These are phyloP conservation scores for Tetramitus jugosus DNA, from an alignment of 208 protist genomes.

Conservation along the genomic window DNA sequence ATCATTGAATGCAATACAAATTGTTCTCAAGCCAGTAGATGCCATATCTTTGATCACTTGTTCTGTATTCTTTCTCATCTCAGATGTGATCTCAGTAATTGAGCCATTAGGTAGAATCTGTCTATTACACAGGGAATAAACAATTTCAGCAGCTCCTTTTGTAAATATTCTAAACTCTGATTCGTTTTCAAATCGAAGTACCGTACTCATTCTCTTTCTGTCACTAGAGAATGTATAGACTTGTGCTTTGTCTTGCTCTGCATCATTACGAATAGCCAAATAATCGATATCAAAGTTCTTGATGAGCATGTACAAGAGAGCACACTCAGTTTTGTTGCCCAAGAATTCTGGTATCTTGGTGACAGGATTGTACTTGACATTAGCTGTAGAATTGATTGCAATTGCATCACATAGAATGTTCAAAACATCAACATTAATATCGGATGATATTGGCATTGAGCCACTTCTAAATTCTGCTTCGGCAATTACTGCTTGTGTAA, in stretches of 20 bases:
- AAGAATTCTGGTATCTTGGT: not conserved
- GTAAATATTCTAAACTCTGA: not conserved
- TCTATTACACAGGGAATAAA: constrained; percentile 32
- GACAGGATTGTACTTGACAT: not conserved
- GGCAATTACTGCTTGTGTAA: not conserved
- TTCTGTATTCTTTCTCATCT: not conserved
- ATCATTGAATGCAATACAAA: constrained; percentile 20
- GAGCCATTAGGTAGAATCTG: not conserved
- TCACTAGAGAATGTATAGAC: constrained; percentile 71
- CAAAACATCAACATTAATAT: not conserved
- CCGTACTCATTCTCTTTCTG: constrained; percentile 67
- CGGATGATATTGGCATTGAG: not conserved
- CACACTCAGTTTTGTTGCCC: not conserved
- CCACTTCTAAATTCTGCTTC: not conserved
- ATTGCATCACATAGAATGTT: not conserved
- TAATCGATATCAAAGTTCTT: not conserved
- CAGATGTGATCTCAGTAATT: not conserved
- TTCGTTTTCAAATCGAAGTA: constrained; percentile 32
- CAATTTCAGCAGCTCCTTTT: constrained; percentile 53
- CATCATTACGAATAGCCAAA: not conserved
- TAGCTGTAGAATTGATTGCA: not conserved
- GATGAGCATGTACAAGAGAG: not conserved
- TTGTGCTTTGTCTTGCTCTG: not conserved
- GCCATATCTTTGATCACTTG: constrained; percentile 17
- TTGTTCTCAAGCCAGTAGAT: constrained; percentile 24